Percentiles rank a stretch among this genome's conserved stretches.
Evolutionary conservation across 2,329 filamentous ascomycete species (phyloP).

Genomic region (Acephala macrosclerotiorum): DNA sequence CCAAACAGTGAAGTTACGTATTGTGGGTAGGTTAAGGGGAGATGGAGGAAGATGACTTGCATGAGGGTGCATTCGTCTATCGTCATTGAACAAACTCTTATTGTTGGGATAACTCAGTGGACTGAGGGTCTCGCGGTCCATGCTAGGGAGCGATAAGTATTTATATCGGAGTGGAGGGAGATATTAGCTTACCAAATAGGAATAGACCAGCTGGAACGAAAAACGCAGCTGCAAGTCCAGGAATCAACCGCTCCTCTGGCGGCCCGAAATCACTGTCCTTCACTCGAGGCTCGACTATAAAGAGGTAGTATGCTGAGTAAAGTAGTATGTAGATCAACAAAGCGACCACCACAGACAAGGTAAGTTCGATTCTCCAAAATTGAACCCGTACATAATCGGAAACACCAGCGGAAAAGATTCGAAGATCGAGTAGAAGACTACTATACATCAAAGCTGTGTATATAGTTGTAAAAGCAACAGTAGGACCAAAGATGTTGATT

Average conservation of each 20-base stretch:
- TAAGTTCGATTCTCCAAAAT: conserved; percentile 60
- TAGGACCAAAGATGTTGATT: conserved; percentile 64
- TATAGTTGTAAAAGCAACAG: conserved; percentile 64
- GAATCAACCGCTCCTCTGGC: conserved; percentile 59
- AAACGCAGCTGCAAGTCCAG: conserved; percentile 57
- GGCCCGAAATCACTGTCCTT: conserved; percentile 52
- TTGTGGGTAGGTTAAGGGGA: conserved; percentile 60
- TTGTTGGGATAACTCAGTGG: conserved; percentile 61
- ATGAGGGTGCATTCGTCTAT: conserved; percentile 60
- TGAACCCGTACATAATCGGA: conserved; percentile 63
- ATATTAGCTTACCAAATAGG: conserved; percentile 52
- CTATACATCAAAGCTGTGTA: conserved; percentile 67
- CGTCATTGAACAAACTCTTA: conserved; percentile 60
- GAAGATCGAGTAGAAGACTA: conserved; percentile 67
- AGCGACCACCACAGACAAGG: conserved; percentile 63
- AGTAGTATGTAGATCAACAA: conserved; percentile 55
- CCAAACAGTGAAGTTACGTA: conserved; percentile 65
- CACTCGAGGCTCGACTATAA: conserved; percentile 51
- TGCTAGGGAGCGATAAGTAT: background rate
- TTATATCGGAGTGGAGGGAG: background rate
- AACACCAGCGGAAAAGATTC: conserved; percentile 70
- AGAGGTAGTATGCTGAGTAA: conserved; percentile 58
- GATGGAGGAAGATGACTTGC: conserved; percentile 64
- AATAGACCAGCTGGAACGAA: conserved; percentile 64
- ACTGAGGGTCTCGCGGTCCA: conserved; percentile 58